Evolutionary conservation across 441 rosid genomes (phyloP), one percentile per base, ranked within the genome.

Genomic region (Theobroma grandiflorum): DNA sequence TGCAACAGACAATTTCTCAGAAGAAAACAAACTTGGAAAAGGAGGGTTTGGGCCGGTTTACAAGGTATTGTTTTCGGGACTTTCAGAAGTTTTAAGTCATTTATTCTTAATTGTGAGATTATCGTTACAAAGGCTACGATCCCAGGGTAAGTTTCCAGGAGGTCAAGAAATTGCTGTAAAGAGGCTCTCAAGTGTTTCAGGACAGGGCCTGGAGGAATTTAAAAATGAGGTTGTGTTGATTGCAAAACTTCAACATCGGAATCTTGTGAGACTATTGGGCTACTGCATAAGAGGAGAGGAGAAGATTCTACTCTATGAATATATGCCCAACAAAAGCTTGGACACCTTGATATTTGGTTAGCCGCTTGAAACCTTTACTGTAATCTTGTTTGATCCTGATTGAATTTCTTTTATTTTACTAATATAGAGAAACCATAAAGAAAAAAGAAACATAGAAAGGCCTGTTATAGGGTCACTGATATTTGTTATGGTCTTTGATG

Each of bases 221-320:
- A 82, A 79, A 74, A 92, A 89, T 71, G 94, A 89, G 82, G 89
- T 92, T 26, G 63, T 84, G 37, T 75, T 89, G 63, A 90, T 92
- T 16, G 87, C 95, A 0, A 87, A 90, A 78, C 86, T 91, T 42
- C 91, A 90, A 72, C 95, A 92, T 31, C 53, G 89, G 4, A 90
- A 90, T 82, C 88, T 91, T 0, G 90, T 90, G 72, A 81, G 89
- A 2, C 88, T 91, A 37, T 79, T 89, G 37, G 91, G 95, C n/a
- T 90, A 86, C 15, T 91, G 92, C 57, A 78, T 87, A 42, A 82
- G 84, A 71, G 86, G 88, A 77, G 87, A 88, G 53, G 93, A 89
- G 37, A 91, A 84, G 81, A 83, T 91, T 84, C 53, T 91, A 75
- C 86, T 89, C 14, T 91, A 91, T 66, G 92, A 89, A 79, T 88